Base-by-base conservation (phyloP, 116 monocot genomes). In the Papilionanthe hybrid region DNA sequence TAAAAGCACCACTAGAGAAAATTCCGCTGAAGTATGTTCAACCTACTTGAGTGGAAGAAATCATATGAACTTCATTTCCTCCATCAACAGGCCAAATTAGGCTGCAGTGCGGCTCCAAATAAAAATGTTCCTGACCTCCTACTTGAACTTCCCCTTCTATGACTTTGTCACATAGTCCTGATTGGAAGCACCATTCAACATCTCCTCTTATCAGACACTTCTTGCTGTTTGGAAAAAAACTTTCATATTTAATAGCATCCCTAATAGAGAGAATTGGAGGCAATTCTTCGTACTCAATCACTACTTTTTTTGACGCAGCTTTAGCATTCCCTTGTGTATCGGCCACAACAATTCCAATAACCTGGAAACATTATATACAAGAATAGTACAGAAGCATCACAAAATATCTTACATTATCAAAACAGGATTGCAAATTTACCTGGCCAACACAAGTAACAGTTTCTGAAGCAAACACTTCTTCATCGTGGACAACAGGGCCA, bases 101-200 rank as follows among this genome's bases (percentile, higher is more conserved):
- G 82, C 82, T 89, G 84, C 90, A 58, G 78, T 99, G 83, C 49
- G 99, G 91, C 78, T 99, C 99, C 95, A 99, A 87, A 69, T 99
- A 99, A 48, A 99, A 99, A 84, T 95, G 99, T 79, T 99, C 99
- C 75, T 99, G 99, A 60, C 99, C 99, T 78, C 99, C 99, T 53
- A 95, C 82, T 81, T 90, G 93, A 82, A 95, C 95, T 78, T 95
- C 91, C 44, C 95, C 99, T 87, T 93, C 91, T 84, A 95, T 75
- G 48, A 93, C 85, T 82, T 63, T 91, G 82, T 99, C 95, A 80
- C 99, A 99, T 49, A 44, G 29, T 29, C 81, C 89, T n/a, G 90
- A 91, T 47, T 77, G 37, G 49, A 99, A 95, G 81, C 93, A 93
- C 72, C 27, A 72, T 12, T 99, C 90, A 0, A 95, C 91, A 78